Evolutionary conservation across 257 asterid species (phyloP).

Genomic region (Solanum habrochaites): DNA sequence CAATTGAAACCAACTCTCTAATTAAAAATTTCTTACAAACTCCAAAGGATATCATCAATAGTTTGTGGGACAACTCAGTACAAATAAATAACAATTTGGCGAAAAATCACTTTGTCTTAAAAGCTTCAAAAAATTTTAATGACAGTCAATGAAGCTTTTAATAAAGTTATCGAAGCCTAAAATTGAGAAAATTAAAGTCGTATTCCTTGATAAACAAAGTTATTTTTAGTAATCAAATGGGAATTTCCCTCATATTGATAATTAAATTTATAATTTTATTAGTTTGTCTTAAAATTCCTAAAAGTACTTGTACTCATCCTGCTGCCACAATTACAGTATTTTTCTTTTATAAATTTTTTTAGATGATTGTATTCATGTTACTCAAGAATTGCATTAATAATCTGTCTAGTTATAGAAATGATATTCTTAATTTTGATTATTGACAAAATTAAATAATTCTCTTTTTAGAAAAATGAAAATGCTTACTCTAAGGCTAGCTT

Average conservation of each 20-base stretch:
- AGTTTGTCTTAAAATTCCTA: not conserved
- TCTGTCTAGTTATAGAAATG: not conserved
- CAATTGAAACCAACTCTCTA: not conserved
- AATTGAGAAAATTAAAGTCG: not conserved
- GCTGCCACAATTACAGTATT: not conserved
- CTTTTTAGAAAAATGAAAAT: not conserved
- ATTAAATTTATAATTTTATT: not conserved
- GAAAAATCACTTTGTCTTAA: not conserved
- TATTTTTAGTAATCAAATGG: not conserved
- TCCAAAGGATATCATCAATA: not conserved
- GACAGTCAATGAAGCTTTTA: not conserved
- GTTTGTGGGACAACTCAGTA: not conserved
- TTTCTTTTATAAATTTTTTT: not conserved
- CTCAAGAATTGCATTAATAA: not conserved
- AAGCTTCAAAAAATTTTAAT: not conserved
- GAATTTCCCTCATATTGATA: not conserved
- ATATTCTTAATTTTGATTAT: not conserved
- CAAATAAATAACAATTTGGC: not conserved
- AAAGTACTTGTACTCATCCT: not conserved
- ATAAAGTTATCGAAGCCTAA: not conserved
- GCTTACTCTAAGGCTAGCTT: not conserved
- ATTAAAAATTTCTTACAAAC: not conserved
- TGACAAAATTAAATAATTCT: not conserved
- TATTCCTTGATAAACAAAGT: not conserved
- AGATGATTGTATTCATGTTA: not conserved